A percentile compares a stretch with the other conserved stretches of the same genome.
Conservation (phyloP, 23 red algal genomes). For the Chondrus crispus region DNA sequence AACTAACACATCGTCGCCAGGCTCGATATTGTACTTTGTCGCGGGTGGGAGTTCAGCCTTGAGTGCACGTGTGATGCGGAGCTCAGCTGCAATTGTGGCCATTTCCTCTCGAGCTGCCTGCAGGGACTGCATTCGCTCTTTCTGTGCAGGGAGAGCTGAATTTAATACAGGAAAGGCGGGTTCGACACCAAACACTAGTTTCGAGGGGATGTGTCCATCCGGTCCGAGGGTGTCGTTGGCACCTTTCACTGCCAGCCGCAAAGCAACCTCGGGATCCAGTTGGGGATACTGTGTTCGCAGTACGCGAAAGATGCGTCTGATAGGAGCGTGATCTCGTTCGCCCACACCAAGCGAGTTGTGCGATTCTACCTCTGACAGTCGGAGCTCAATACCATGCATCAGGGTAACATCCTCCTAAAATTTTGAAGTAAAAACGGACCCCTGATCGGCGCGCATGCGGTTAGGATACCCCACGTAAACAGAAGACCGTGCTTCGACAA, state of each 20-base stretch:
- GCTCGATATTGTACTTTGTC: neutral
- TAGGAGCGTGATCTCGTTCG: neutral
- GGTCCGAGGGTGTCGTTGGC: neutral
- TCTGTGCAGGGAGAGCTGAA: neutral
- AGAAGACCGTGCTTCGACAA: neutral
- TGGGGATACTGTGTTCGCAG: neutral
- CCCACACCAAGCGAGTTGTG: neutral
- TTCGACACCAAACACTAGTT: neutral
- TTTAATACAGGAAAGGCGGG: neutral
- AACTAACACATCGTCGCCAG: neutral
- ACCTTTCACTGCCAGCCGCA: neutral
- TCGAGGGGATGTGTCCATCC: neutral
- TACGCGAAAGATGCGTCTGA: neutral
- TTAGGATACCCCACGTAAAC: conserved; percentile 18
- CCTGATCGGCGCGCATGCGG: neutral
- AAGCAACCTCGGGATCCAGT: neutral
- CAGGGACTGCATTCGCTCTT: neutral
- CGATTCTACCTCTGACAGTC: neutral
- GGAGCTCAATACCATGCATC: neutral
- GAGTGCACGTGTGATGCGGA: neutral
- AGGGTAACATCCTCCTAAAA: neutral
- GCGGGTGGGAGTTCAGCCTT: neutral
- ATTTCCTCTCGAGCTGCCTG: neutral
- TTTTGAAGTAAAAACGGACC: neutral
- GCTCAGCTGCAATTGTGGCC: neutral